These are phyloP conservation scores for Eucommia ulmoides DNA, from an alignment of 257 asterid species.

Conservation along the genomic window DNA sequence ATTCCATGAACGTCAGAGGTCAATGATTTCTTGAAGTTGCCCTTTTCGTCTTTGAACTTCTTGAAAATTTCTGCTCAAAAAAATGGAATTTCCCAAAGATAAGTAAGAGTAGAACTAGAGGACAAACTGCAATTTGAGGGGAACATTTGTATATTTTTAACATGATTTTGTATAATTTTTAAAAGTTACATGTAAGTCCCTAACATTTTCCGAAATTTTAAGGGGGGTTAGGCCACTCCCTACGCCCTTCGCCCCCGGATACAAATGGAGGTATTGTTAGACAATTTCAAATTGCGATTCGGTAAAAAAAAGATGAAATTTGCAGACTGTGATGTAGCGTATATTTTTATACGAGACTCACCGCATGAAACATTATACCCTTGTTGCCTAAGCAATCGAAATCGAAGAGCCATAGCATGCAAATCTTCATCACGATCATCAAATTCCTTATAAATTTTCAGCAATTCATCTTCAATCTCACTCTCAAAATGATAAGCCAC, in stretches of 20 bases:
- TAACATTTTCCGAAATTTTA: no score
- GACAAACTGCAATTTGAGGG: not conserved
- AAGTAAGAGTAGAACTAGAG: not conserved
- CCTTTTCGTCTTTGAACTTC: slow-evolving; percentile 13
- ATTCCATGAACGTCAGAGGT: slow-evolving; percentile 7
- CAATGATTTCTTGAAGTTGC: slow-evolving; percentile 5
- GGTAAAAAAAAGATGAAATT: no score
- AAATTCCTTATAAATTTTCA: not conserved
- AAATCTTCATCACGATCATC: not conserved
- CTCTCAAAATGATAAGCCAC: slow-evolving; percentile 15
- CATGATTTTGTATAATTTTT: not conserved
- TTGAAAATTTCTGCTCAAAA: slow-evolving; percentile 12
- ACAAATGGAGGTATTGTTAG: not conserved
- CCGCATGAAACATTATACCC: slow-evolving; percentile 11
- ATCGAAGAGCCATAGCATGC: slow-evolving; percentile 8
- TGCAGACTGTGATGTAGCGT: not conserved
- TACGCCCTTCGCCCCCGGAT: no score
- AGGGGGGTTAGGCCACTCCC: no score
- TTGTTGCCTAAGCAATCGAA: slow-evolving; percentile 13
- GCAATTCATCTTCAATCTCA: slow-evolving; percentile 5
- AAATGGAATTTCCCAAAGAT: not conserved
- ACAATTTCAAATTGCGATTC: no score
- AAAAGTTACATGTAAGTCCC: not conserved
- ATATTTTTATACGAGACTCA: not conserved
- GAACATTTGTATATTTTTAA: not conserved